Conservation (phyloP, 352 stramenopile species). For the Pythium graminicola region DNA sequence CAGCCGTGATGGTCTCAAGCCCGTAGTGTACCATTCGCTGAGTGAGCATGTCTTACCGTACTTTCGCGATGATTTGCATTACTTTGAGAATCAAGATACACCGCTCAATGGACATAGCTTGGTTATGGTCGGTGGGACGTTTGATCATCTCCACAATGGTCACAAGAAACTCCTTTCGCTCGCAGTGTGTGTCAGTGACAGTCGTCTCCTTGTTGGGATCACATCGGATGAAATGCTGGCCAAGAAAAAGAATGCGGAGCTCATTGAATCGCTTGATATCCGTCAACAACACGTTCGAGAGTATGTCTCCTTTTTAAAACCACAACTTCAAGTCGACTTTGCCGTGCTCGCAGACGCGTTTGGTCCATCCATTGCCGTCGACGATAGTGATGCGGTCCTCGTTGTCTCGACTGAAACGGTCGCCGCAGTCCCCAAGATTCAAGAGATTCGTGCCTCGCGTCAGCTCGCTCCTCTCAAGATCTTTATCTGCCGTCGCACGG, state of each 20-base stretch:
- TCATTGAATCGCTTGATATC: slow-evolving; percentile 58
- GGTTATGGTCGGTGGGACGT: slow-evolving; percentile 80
- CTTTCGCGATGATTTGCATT: slow-evolving; percentile 45
- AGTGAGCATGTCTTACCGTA: slow-evolving; percentile 42
- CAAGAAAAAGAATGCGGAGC: slow-evolving; percentile 63
- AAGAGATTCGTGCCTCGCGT: slow-evolving; percentile 14
- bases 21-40: slow-evolving; percentile 61
- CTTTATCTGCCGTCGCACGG: slow-evolving; percentile 75
- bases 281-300: slow-evolving; percentile 48
- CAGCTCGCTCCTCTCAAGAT: slow-evolving; percentile 56
- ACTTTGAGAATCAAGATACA: slow-evolving; percentile 70
- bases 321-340: slow-evolving; percentile 53
- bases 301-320: slow-evolving; percentile 66
- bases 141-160: slow-evolving; percentile 88
- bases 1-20: slow-evolving; percentile 46
- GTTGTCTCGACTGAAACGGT: slow-evolving; percentile 53
- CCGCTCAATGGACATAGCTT: slow-evolving; percentile 36
- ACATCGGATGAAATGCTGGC: slow-evolving; percentile 72
- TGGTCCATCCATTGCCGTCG: slow-evolving; percentile 70
- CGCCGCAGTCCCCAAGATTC: slow-evolving; percentile 3
- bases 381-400: slow-evolving; percentile 53
- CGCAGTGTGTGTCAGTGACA: slow-evolving; percentile 47
- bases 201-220: slow-evolving; percentile 63
- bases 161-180: slow-evolving; percentile 88
- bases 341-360: slow-evolving; percentile 82